These are phyloP conservation scores for Chloranthus sessilifolius DNA, from an alignment of 164 flowering plant species.

Conservation along the genomic window DNA sequence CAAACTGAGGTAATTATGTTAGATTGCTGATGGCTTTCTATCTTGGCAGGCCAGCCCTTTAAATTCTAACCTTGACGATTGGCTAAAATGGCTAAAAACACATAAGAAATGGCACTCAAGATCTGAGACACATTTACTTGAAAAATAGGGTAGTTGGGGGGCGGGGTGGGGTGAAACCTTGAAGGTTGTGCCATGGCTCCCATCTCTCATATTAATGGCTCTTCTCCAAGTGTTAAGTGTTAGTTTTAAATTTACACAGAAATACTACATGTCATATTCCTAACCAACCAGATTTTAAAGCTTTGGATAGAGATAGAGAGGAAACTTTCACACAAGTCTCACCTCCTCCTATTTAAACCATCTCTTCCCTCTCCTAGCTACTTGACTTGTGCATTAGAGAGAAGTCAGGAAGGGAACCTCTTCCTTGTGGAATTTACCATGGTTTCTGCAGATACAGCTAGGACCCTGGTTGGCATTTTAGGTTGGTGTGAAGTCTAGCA, in stretches of 20 bases:
- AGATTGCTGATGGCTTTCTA: not conserved
- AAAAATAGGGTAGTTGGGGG: not conserved
- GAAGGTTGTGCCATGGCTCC: conserved; percentile 19
- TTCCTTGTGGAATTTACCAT: too few relatives aligned
- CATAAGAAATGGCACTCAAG: not conserved
- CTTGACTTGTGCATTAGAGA: too few relatives aligned
- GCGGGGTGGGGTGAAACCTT: conserved; percentile 14
- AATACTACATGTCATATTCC: conserved; percentile 29
- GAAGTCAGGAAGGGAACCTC: too few relatives aligned
- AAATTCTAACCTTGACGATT: conserved; percentile 11
- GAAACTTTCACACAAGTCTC: conserved; percentile 2
- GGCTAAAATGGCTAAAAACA: conserved; percentile 2
- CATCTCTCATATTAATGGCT: conserved; percentile 8
- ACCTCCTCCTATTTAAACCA: conserved; percentile 5
- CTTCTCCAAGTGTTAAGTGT: conserved; percentile 21
- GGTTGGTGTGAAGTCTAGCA: conserved; percentile 21
- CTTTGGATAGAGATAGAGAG: conserved; percentile 5
- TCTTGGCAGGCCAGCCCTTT: too few relatives aligned
- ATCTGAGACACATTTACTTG: not conserved
- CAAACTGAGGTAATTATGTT: not conserved
- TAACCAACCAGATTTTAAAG: conserved; percentile 16
- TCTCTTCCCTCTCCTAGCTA: not conserved
- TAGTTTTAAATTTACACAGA: conserved; percentile 1
- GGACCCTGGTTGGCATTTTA: conserved; percentile 47
- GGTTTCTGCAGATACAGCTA: conserved; percentile 37